Evolutionary conservation across 805 yeast genomes (phyloP).

Genomic region (Millerago galiae): DNA sequence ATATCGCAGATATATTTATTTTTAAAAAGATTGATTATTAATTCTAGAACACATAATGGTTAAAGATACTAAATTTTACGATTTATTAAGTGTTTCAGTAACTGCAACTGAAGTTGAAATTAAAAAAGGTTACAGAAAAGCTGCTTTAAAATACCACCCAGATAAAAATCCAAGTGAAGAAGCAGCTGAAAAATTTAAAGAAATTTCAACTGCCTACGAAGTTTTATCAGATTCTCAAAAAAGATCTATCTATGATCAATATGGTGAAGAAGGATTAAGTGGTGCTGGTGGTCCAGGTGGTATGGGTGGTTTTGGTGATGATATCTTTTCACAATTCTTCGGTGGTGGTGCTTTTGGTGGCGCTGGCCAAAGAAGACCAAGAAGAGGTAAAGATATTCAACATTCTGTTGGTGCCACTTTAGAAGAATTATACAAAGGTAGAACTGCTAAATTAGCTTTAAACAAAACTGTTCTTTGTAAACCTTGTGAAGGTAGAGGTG

Average conservation of each 20-base stretch:
- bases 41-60: conserved; percentile 44
- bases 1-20: neutral
- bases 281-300: conserved; percentile 68
- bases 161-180: conserved; percentile 81
- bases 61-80: conserved; percentile 74
- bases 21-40: neutral
- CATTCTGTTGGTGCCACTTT: conserved; percentile 80
- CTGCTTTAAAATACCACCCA: conserved; percentile 78
- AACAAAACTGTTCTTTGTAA: conserved; percentile 88
- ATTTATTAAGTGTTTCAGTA: conserved; percentile 63
- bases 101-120: conserved; percentile 64
- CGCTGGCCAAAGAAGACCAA: conserved; percentile 74
- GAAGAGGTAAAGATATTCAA: conserved; percentile 84
- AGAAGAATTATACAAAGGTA: conserved; percentile 92
- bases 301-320: conserved; percentile 63
- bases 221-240: conserved; percentile 81
- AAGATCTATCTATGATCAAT: conserved; percentile 82
- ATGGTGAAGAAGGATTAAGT: conserved; percentile 86
- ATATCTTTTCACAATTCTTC: conserved; percentile 75
- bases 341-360: conserved; percentile 59
- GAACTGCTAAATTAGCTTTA: conserved; percentile 87
- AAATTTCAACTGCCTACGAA: conserved; percentile 83
- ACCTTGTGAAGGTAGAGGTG: conserved; percentile 92
- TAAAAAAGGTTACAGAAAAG: conserved; percentile 76
- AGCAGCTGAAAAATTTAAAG: conserved; percentile 94